Evolutionary conservation across 73 alveolate genomes (phyloP).

Genomic region (Tetrahymena borealis): DNA sequence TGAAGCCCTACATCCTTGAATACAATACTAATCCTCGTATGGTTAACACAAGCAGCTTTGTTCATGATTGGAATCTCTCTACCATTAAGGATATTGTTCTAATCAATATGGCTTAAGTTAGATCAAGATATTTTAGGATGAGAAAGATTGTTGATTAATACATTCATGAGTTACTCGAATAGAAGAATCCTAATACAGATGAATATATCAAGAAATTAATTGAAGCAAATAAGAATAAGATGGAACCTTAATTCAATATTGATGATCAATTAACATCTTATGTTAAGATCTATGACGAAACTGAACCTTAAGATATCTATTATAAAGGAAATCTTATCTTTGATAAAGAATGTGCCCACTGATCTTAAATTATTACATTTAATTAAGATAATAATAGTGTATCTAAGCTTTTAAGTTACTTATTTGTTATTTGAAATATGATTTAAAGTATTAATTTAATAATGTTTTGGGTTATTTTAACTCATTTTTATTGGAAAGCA

Average conservation of each 20-base stretch:
- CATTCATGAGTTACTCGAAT: neutral
- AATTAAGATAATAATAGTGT: neutral
- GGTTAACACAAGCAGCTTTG: slow-evolving; percentile 16
- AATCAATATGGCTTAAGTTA: slow-evolving; percentile 15
- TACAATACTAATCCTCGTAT: slow-evolving; percentile 24
- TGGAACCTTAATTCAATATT: neutral
- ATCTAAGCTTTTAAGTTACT: neutral
- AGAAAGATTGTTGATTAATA: neutral
- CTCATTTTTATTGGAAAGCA: too few species aligned
- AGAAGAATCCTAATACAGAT: neutral
- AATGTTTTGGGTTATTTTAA: too few species aligned
- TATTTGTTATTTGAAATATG: too few species aligned
- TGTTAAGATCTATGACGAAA: neutral
- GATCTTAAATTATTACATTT: neutral
- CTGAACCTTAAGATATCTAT: neutral
- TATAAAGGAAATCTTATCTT: neutral
- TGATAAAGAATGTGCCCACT: neutral
- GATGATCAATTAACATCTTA: neutral
- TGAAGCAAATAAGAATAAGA: neutral
- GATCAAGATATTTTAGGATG: slow-evolving; percentile 15
- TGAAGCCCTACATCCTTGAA: slow-evolving; percentile 12
- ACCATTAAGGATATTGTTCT: slow-evolving; percentile 16
- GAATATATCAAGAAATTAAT: neutral
- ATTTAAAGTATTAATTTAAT: too few species aligned
- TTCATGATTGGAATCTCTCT: neutral